These are phyloP conservation scores for Colletotrichum cordylinicola DNA, from an alignment of 2,329 filamentous ascomycete species.

Conservation along the genomic window DNA sequence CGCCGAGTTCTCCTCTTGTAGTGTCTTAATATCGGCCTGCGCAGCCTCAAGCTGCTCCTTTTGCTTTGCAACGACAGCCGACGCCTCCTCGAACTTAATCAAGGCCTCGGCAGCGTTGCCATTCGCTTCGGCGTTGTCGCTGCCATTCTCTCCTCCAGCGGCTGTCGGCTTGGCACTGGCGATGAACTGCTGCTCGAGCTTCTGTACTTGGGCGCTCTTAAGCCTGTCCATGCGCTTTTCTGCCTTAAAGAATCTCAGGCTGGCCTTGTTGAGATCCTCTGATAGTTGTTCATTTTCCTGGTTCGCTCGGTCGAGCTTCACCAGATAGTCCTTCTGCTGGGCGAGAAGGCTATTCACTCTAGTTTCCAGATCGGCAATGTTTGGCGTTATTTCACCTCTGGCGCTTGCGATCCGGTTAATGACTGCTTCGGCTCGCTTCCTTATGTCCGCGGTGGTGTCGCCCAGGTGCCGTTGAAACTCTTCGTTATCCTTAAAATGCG, in stretches of 20 bases:
- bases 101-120: conserved; percentile 71
- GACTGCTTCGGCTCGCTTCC: conserved; percentile 73
- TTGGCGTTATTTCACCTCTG: conserved; percentile 64
- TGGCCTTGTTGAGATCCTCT: conserved; percentile 86
- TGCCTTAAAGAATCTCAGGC: conserved; percentile 89
- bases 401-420: conserved; percentile 61
- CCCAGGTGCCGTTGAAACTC: conserved; percentile 85
- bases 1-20: conserved; percentile 81
- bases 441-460: conserved; percentile 77
- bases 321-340: conserved; percentile 79
- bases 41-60: conserved; percentile 87
- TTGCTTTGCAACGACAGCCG: conserved; percentile 79
- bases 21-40: conserved; percentile 74
- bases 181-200: conserved; percentile 88
- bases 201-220: conserved; percentile 88
- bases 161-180: conserved; percentile 62
- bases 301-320: conserved; percentile 76
- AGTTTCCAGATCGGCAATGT: conserved; percentile 74
- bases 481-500: conserved; percentile 67
- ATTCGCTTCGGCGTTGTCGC: conserved; percentile 58
- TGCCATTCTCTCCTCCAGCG: conserved; percentile 60
- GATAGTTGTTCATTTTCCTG: conserved; percentile 85
- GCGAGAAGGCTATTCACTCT: conserved; percentile 79
- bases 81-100: conserved; percentile 77
- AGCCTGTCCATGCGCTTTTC: conserved; percentile 93